Evolutionary conservation across 2,329 filamentous ascomycete genomes (phyloP).

Genomic region (Exophiala xenobiotica): DNA sequence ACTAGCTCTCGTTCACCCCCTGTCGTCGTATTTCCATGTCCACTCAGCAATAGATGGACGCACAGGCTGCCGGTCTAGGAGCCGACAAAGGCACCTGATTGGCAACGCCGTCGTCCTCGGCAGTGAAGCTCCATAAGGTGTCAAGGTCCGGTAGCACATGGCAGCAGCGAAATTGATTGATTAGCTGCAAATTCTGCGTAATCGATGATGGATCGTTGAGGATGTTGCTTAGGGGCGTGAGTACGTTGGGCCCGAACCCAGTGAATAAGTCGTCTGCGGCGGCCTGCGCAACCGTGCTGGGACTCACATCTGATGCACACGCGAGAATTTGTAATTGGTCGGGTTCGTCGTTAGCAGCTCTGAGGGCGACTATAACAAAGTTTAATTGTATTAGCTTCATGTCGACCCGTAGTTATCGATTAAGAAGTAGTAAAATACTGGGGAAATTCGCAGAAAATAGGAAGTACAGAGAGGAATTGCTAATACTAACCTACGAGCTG

Average conservation of each 20-base stretch:
- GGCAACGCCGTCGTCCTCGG: slow-evolving; percentile 13
- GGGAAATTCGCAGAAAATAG: not conserved
- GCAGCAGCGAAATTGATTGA: slow-evolving; percentile 19
- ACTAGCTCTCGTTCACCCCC: not conserved
- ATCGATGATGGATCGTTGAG: not conserved
- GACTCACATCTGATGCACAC: slow-evolving; percentile 4
- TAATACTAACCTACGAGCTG: not conserved
- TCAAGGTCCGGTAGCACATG: slow-evolving; percentile 13
- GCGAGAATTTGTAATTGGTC: slow-evolving; percentile 12
- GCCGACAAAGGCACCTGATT: slow-evolving; percentile 6
- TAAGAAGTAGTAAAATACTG: not conserved
- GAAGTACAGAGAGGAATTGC: not conserved
- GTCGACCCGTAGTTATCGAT: not conserved
- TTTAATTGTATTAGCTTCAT: not conserved
- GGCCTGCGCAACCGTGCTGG: slow-evolving; percentile 5
- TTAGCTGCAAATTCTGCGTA: slow-evolving; percentile 4
- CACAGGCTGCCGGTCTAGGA: slow-evolving; percentile 11
- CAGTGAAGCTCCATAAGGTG: slow-evolving; percentile 7
- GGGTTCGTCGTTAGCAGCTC: slow-evolving; percentile 12
- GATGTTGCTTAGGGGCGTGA: slow-evolving; percentile 12
- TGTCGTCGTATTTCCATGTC: not conserved
- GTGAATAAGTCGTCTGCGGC: slow-evolving; percentile 11
- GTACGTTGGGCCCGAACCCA: slow-evolving; percentile 8
- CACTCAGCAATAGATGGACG: slow-evolving; percentile 9
- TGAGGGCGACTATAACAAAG: not conserved